Percentiles rank a stretch among this genome's conserved stretches.
phyloP scores from a whole-genome alignment of 2,329 filamentous ascomycete genomes.

The Echinosphaeria canescens region DNA sequence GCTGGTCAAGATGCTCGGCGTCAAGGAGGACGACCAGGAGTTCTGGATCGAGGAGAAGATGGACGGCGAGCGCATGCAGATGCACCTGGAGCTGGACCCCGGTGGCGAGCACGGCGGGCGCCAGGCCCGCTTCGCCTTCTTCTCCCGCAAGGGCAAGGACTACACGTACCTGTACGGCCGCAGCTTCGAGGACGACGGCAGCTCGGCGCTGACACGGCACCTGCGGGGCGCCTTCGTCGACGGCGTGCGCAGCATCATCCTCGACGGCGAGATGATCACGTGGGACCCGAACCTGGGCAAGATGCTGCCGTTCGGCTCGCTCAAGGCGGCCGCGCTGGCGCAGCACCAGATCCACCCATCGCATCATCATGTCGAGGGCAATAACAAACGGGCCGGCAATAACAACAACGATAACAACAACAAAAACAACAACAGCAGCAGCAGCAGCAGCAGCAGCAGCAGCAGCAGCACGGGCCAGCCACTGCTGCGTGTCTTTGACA shows the following conservation, averaged over 20 bases:
- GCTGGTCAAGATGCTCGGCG: slow-evolving; percentile 49
- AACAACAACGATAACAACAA: no score
- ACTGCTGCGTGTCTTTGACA: slow-evolving; percentile 74
- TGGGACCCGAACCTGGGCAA: slow-evolving; percentile 80
- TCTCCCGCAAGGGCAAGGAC: slow-evolving; percentile 90
- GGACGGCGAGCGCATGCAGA: slow-evolving; percentile 90
- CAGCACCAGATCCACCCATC: slow-evolving; percentile 47
- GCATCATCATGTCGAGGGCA: no score
- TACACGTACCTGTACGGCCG: slow-evolving; percentile 88
- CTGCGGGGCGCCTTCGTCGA: slow-evolving; percentile 55
- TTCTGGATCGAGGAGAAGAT: slow-evolving; percentile 99
- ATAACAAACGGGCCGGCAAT: no score
- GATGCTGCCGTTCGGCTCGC: slow-evolving; percentile 72
- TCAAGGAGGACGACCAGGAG: slow-evolving; percentile 45
- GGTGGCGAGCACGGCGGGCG: slow-evolving; percentile 42
- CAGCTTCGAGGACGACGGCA: slow-evolving; percentile 54
- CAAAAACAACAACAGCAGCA: no score
- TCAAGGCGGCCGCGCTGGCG: slow-evolving; percentile 80
- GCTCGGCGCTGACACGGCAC: slow-evolving; percentile 61
- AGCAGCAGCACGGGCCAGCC: slow-evolving; percentile 41
- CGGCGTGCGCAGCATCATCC: slow-evolving; percentile 65
- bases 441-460: no score
- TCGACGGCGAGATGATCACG: slow-evolving; percentile 97
- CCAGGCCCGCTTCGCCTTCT: slow-evolving; percentile 51
- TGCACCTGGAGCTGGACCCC: slow-evolving; percentile 69